Percentiles rank a stretch among this genome's conserved stretches.
Conservation (phyloP, 441 rosid genomes). For the Melastoma candidum region DNA sequence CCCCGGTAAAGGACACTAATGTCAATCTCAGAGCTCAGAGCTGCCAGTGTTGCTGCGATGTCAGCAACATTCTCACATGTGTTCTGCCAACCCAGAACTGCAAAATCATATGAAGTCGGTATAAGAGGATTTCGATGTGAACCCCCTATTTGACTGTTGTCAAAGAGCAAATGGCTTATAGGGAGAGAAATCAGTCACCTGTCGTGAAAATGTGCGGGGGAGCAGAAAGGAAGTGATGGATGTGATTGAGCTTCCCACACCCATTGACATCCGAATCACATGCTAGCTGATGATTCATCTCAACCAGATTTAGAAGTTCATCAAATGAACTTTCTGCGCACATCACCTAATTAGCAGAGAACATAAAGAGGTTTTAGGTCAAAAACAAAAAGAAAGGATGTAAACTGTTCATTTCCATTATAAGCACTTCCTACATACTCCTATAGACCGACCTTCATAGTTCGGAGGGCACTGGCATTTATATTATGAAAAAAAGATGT, state of each 20-base stretch:
- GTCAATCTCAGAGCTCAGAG: constrained; percentile 71
- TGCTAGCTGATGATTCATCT: constrained; percentile 84
- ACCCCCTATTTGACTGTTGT: background rate
- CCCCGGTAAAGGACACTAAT: constrained; percentile 76
- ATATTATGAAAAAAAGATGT: constrained; percentile 89
- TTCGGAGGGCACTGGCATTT: constrained; percentile 88
- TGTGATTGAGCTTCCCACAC: constrained; percentile 75
- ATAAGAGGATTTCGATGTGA: background rate
- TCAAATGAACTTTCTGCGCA: constrained; percentile 62
- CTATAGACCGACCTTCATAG: constrained; percentile 28
- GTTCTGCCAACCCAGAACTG: constrained; percentile 98
- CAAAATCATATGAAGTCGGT: constrained; percentile 18
- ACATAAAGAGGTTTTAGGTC: too few relatives aligned
- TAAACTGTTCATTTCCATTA: too few relatives aligned
- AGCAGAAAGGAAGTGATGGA: constrained; percentile 63
- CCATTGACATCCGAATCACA: constrained; percentile 86
- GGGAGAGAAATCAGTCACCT: constrained; percentile 34
- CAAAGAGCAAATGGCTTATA: too few relatives aligned
- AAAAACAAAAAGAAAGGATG: too few relatives aligned
- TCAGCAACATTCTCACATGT: constrained; percentile 77
- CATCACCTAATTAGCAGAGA: constrained; percentile 35
- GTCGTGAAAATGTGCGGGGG: constrained; percentile 74
- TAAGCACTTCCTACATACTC: too few relatives aligned
- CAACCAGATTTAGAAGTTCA: constrained; percentile 65
- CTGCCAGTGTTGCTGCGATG: constrained; percentile 75